A percentile compares a stretch with the other conserved stretches of the same genome.
Evolutionary conservation across 2,329 filamentous ascomycete genomes (phyloP).

Genomic region (Lithohypha guttulata): DNA sequence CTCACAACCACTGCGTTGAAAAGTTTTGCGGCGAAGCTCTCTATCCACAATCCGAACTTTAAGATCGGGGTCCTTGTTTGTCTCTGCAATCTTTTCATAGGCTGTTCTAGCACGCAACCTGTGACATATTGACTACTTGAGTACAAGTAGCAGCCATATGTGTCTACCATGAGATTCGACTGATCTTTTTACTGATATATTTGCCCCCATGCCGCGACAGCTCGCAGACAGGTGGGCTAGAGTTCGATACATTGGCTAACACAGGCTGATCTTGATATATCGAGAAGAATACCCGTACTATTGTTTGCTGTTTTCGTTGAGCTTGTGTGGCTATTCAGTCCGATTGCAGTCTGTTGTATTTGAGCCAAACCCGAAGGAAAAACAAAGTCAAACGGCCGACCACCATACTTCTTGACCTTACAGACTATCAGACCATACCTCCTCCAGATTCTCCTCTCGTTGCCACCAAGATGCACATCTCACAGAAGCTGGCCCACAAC

Average conservation of each 20-base stretch:
- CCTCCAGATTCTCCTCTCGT: conserved; percentile 1
- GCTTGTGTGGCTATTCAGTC: no score
- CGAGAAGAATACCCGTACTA: not conserved
- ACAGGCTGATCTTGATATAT: not conserved
- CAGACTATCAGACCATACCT: not conserved
- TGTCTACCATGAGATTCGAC: not conserved
- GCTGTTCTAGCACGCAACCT: not conserved
- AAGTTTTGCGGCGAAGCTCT: not conserved
- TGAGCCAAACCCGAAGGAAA: not conserved
- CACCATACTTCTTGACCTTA: not conserved
- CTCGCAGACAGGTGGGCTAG: conserved; percentile 41
- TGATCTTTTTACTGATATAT: not conserved
- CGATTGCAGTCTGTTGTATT: not conserved
- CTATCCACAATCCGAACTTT: conserved; percentile 1
- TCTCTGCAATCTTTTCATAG: not conserved
- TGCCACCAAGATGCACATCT: conserved; percentile 67
- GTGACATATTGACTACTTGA: no score
- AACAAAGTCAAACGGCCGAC: conserved; percentile 4
- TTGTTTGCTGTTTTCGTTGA: not conserved
- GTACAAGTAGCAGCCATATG: no score
- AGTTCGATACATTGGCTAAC: conserved; percentile 36
- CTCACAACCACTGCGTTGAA: conserved; percentile 1
- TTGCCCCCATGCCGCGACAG: conserved; percentile 39
- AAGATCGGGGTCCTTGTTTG: not conserved
- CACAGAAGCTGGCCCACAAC: conserved; percentile 75